Conservation (phyloP, 169 alveolate species). For the Neospora caninum region DNA sequence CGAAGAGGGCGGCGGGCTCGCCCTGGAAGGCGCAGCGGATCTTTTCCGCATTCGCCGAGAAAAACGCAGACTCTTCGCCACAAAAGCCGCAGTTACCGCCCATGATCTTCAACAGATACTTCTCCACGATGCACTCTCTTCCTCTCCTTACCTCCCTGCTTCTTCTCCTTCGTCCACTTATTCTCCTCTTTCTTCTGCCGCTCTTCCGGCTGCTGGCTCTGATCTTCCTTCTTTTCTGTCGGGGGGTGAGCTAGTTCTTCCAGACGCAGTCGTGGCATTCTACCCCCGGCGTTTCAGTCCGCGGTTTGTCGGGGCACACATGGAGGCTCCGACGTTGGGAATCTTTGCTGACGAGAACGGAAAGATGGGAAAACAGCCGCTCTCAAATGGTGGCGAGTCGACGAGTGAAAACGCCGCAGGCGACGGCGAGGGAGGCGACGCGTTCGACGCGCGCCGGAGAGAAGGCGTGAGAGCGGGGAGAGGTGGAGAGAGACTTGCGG, state of each 20-base stretch:
- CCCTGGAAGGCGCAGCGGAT: conserved; percentile 1
- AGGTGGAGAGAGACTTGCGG: too few species aligned
- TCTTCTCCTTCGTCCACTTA: background rate
- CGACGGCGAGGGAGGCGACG: too few species aligned
- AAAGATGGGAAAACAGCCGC: too few species aligned
- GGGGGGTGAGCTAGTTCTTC: background rate
- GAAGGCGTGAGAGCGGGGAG: too few species aligned
- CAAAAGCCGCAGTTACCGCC: background rate
- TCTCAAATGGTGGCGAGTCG: too few species aligned
- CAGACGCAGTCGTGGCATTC: conserved; percentile 1
- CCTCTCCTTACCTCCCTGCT: background rate
- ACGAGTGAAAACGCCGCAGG: too few species aligned
- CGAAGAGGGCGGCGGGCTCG: conserved; percentile 2
- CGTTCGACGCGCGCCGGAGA: too few species aligned
- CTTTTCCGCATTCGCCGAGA: background rate
- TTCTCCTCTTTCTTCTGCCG: background rate
- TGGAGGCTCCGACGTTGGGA: background rate
- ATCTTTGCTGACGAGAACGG: background rate
- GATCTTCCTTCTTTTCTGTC: background rate
- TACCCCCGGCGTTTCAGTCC: background rate
- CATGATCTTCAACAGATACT: background rate
- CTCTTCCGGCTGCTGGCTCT: background rate
- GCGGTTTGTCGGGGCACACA: background rate
- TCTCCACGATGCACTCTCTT: background rate
- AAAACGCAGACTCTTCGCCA: background rate